These are phyloP conservation scores for Moesziomyces sp. DNA, from an alignment of 1,284 basidiomycete species.

Conservation along the genomic window DNA sequence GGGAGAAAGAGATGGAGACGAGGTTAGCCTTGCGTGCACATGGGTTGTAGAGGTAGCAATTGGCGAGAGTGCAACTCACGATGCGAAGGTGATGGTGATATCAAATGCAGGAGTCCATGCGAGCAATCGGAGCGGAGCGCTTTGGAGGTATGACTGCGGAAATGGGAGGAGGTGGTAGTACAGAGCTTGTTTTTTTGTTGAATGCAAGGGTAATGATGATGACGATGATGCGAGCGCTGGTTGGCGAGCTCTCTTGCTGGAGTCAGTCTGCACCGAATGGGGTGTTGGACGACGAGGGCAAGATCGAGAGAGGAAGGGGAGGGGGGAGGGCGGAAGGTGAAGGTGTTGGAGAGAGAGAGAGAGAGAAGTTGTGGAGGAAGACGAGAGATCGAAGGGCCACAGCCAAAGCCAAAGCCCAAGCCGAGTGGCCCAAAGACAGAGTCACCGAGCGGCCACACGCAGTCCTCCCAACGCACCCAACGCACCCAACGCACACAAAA, in stretches of 20 bases:
- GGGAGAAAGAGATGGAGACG: neutral
- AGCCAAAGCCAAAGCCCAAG: neutral
- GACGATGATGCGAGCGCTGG: too few relatives aligned
- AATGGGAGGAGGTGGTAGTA: neutral
- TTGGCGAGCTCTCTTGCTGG: too few relatives aligned
- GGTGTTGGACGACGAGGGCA: too few relatives aligned
- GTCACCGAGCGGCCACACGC: neutral
- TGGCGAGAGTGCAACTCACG: slow-evolving; percentile 7
- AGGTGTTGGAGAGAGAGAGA: slow-evolving; percentile 2
- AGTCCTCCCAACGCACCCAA: neutral
- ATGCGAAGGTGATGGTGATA: slow-evolving; percentile 22
- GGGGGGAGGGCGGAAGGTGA: too few relatives aligned
- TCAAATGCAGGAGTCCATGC: slow-evolving; percentile 40
- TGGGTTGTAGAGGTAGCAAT: neutral
- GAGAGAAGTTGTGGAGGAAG: slow-evolving; percentile 1
- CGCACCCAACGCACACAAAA: neutral
- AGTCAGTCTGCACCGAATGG: too few relatives aligned
- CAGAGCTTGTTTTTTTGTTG: too few relatives aligned
- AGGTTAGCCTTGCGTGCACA: slow-evolving; percentile 5
- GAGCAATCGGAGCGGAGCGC: slow-evolving; percentile 18
- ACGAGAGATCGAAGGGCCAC: neutral
- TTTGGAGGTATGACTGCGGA: slow-evolving; percentile 24
- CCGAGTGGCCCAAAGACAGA: too few relatives aligned
- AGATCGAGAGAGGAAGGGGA: too few relatives aligned
- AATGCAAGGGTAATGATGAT: too few relatives aligned